Percentiles rank a stretch among this genome's conserved stretches.
phyloP scores from a whole-genome alignment of 805 yeast genomes.

The Candida stauntonica region DNA sequence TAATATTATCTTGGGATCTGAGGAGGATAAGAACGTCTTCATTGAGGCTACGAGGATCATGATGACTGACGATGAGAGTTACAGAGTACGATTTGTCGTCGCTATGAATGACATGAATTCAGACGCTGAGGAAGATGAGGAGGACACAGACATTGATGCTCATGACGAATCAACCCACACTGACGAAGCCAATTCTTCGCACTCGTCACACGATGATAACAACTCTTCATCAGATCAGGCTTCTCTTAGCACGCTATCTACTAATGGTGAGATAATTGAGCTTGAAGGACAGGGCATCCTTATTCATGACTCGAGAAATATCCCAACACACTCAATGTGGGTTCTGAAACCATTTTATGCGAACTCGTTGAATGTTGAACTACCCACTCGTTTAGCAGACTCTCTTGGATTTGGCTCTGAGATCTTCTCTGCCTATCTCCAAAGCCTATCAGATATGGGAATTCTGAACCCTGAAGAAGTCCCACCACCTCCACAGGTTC shows the following conservation, averaged over 20 bases:
- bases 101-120: constrained; percentile 31
- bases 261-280: constrained; percentile 61
- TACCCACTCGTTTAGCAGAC: constrained; percentile 67
- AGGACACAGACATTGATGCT: constrained; percentile 16
- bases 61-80: constrained; percentile 70
- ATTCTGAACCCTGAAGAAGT: constrained; percentile 57
- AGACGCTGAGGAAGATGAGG: constrained; percentile 22
- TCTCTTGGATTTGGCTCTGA: constrained; percentile 87
- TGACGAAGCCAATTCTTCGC: constrained; percentile 11
- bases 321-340: constrained; percentile 90
- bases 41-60: constrained; percentile 64
- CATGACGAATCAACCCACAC: constrained; percentile 6
- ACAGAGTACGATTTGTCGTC: constrained; percentile 69
- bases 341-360: constrained; percentile 76
- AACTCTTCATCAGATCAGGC: constrained; percentile 36
- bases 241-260: constrained; percentile 35
- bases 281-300: constrained; percentile 93
- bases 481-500: constrained; percentile 75
- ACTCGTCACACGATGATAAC: constrained; percentile 1
- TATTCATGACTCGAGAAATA: constrained; percentile 55
- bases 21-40: constrained; percentile 63
- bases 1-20: constrained; percentile 58
- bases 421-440: constrained; percentile 70
- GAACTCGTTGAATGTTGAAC: constrained; percentile 55
- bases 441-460: constrained; percentile 58